These are phyloP conservation scores for Themeda triandra DNA, from an alignment of 176 grass and related monocot species.

Conservation along the genomic window DNA sequence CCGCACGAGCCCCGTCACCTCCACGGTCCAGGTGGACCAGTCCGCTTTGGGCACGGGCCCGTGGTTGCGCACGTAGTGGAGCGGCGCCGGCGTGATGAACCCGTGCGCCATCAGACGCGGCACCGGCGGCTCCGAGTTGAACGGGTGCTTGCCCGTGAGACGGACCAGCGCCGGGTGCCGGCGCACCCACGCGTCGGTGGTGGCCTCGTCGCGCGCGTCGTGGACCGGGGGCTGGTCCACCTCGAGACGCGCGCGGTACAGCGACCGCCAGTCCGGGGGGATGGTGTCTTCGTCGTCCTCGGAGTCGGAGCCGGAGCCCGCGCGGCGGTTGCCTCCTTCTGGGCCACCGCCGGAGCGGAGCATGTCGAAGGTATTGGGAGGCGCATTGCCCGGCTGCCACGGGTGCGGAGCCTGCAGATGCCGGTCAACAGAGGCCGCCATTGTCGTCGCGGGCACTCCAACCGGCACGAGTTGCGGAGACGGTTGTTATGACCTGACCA, in stretches of 20 bases:
- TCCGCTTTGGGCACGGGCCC: constrained; percentile 53
- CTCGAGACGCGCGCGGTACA: constrained; percentile 43
- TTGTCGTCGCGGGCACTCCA: not conserved
- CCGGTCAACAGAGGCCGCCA: constrained; percentile 55
- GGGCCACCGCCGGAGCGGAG: not conserved
- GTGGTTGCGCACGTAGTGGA: constrained; percentile 98
- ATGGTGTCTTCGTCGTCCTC: constrained; percentile 38
- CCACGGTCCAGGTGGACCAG: constrained; percentile 68
- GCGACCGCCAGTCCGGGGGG: constrained; percentile 34
- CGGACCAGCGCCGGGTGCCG: constrained; percentile 79
- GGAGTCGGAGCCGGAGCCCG: not conserved
- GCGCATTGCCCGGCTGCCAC: constrained; percentile 43
- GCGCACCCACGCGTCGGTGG: constrained; percentile 65
- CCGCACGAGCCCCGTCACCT: constrained; percentile 64
- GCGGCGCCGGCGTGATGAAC: constrained; percentile 80
- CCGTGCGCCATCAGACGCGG: constrained; percentile 76
- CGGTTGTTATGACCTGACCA: not conserved
- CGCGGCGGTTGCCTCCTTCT: not conserved
- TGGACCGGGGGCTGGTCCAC: constrained; percentile 59
- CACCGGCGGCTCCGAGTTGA: constrained; percentile 86
- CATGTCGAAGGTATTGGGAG: constrained; percentile 42
- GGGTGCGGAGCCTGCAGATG: constrained; percentile 23
- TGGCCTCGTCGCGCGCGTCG: constrained; percentile 75
- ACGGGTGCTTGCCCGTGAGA: constrained; percentile 83
- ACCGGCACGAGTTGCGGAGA: not conserved